Conservation (phyloP, 2,329 filamentous ascomycete species). For the Cryphonectria japonica region DNA sequence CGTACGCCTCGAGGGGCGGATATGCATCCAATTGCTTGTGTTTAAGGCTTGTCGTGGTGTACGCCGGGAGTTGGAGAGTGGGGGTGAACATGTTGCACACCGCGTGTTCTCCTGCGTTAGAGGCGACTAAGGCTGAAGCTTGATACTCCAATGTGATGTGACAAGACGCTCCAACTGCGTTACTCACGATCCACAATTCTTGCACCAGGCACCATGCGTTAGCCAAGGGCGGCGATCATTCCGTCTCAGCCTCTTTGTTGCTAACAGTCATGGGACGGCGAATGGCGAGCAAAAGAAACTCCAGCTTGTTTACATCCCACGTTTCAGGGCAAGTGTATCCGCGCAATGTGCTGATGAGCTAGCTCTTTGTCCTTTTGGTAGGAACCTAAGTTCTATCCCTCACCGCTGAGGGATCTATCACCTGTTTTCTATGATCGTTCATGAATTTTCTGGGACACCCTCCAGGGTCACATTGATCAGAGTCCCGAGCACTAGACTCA, state of each 20-base stretch:
- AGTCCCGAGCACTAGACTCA: neutral
- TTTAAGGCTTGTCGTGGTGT: neutral
- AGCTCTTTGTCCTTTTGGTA: neutral
- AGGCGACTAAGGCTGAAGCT: neutral
- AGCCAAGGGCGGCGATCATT: conserved; percentile 5
- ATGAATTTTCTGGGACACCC: neutral
- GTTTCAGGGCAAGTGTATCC: neutral
- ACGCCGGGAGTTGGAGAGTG: neutral
- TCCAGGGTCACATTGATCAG: neutral
- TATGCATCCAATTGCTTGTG: neutral
- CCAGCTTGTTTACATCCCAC: neutral
- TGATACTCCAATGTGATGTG: neutral
- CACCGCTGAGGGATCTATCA: neutral
- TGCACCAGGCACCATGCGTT: neutral
- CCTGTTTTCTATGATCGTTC: too few species aligned
- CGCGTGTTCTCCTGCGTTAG: neutral
- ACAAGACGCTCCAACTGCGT: neutral
- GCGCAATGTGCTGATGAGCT: neutral
- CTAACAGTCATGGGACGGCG: neutral
- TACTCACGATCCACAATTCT: neutral
- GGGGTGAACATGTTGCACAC: neutral
- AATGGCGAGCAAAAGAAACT: neutral
- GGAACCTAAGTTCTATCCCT: neutral
- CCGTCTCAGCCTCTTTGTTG: conserved; percentile 8
- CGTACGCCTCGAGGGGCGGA: neutral